Conservation (phyloP, 306 rosid species). For the Mimosa bimucronata region DNA sequence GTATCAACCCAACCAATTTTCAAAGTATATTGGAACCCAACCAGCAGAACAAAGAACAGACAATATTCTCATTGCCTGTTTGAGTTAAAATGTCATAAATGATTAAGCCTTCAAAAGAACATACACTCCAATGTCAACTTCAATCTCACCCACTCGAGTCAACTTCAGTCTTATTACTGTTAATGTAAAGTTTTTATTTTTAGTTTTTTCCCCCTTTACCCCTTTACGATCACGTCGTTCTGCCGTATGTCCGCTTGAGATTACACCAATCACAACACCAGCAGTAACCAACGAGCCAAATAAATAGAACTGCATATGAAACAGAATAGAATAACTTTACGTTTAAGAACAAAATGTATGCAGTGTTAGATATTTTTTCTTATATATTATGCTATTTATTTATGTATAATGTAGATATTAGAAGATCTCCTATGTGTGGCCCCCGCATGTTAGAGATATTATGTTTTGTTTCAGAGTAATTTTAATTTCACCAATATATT, state of each 20-base stretch:
- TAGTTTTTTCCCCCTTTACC: neutral
- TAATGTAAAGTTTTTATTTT: neutral
- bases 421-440: no score
- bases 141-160: neutral
- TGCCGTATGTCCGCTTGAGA: neutral
- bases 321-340: neutral
- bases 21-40: neutral
- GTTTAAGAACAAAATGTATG: neutral
- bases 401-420: no score
- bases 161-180: no score
- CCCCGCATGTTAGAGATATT: no score
- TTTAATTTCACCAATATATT: no score
- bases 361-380: no score
- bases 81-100: neutral
- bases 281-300: conserved; percentile 4
- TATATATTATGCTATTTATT: no score
- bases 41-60: neutral
- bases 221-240: conserved; percentile 9
- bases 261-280: neutral
- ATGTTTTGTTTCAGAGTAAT: no score
- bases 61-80: conserved; percentile 17
- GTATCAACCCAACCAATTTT: no score
- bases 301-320: conserved; percentile 1
- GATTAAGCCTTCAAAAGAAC: neutral
- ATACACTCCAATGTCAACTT: neutral